These are phyloP conservation scores for Aureococcus anophagefferens DNA, from an alignment of 108 stramenopile species.

Conservation along the genomic window DNA sequence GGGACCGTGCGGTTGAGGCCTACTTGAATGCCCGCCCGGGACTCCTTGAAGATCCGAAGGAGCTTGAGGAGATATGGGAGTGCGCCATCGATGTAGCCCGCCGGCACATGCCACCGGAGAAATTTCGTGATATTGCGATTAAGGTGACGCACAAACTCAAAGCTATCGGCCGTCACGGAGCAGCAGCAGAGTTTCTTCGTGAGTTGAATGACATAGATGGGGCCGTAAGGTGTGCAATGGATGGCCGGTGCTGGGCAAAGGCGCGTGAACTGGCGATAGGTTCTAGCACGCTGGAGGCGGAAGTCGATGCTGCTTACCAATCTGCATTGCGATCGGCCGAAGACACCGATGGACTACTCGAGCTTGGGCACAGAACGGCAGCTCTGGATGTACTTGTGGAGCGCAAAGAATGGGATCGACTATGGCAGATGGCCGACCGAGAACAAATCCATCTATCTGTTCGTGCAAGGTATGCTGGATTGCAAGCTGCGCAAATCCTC, in stretches of 20 bases:
- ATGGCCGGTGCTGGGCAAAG: constrained; percentile 38
- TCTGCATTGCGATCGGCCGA: constrained; percentile 25
- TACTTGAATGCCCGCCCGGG: constrained; percentile 27
- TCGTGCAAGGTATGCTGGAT: constrained; percentile 32
- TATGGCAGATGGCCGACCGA: constrained; percentile 39
- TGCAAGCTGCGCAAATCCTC: constrained; percentile 17
- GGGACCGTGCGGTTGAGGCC: constrained; percentile 40
- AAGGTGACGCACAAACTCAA: too few species aligned
- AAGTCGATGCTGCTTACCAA: constrained; percentile 34
- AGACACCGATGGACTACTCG: constrained; percentile 42
- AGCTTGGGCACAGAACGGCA: constrained; percentile 39
- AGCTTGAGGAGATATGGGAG: constrained; percentile 42
- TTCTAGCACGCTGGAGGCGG: constrained; percentile 12
- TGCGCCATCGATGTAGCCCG: constrained; percentile 36
- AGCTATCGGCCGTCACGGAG: too few species aligned
- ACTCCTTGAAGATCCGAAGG: constrained; percentile 1
- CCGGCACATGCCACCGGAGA: constrained; percentile 11
- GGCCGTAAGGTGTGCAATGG: constrained; percentile 31
- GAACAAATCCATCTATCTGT: constrained; percentile 19
- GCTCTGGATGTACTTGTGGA: constrained; percentile 45
- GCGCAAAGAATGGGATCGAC: constrained; percentile 42
- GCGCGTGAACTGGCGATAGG: constrained; percentile 33
- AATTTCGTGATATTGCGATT: too few species aligned
- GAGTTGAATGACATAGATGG: constrained; percentile 37
- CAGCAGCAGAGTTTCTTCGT: constrained; percentile 37